Conservation (phyloP, 805 yeast genomes). For the Candida fluviatilis region DNA sequence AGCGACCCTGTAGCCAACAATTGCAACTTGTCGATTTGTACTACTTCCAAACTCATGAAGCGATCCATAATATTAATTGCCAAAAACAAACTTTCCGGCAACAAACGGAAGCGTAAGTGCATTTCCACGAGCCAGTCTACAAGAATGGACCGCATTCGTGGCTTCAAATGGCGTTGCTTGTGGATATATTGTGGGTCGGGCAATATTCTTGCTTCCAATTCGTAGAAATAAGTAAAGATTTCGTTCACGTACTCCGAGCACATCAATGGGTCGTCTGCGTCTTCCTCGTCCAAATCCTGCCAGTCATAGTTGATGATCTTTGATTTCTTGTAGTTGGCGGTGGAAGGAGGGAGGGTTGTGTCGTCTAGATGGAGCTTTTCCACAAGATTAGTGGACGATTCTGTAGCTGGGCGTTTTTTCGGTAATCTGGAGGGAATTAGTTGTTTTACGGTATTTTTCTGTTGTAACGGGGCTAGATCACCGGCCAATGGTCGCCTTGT, state of each 20-base stretch:
- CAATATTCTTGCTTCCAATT: conserved; percentile 65
- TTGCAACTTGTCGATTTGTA: conserved; percentile 76
- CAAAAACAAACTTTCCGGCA: conserved; percentile 80
- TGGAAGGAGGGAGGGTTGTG: conserved; percentile 6
- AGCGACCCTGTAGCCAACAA: conserved; percentile 80
- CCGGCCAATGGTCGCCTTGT: conserved; percentile 34
- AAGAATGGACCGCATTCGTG: conserved; percentile 78
- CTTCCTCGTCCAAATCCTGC: conserved; percentile 74
- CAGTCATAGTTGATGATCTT: conserved; percentile 46
- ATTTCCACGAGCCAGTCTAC: conserved; percentile 95
- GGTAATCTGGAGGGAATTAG: conserved; percentile 32
- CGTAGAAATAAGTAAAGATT: conserved; percentile 75
- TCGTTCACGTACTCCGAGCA: conserved; percentile 89
- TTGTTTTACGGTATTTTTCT: conserved; percentile 6
- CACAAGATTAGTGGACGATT: conserved; percentile 43
- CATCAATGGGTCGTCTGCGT: conserved; percentile 72
- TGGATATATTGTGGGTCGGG: conserved; percentile 68
- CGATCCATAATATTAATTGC: conserved; percentile 87
- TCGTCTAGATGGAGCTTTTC: conserved; percentile 27
- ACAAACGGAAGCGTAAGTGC: conserved; percentile 74
- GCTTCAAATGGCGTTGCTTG: conserved; percentile 64
- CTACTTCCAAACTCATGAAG: conserved; percentile 69
- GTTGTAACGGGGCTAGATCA: conserved; percentile 27
- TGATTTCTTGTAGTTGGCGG: conserved; percentile 29
- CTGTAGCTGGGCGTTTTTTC: conserved; percentile 55